Evolutionary conservation across 1,139 yeast species (phyloP).

Genomic region (Geotrichum fermentans): DNA sequence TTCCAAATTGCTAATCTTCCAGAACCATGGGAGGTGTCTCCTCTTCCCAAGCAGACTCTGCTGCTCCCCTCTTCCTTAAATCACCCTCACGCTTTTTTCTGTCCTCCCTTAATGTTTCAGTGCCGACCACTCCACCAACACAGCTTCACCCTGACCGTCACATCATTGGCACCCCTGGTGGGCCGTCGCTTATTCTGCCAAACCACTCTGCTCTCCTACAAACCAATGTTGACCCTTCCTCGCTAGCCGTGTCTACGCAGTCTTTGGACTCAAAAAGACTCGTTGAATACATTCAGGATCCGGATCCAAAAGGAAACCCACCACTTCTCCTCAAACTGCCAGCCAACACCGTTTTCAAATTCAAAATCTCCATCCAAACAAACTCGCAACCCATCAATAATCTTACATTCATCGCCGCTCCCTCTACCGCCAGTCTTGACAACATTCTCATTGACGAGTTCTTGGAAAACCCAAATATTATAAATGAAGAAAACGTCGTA

Average conservation of each 20-base stretch:
- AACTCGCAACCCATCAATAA: constrained; percentile 25
- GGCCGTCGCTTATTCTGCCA: constrained; percentile 18
- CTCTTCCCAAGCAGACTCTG: constrained; percentile 26
- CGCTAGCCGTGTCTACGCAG: constrained; percentile 10
- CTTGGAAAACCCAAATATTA: constrained; percentile 41
- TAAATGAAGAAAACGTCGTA: constrained; percentile 39
- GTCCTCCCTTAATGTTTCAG: constrained; percentile 19
- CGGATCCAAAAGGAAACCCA: constrained; percentile 16
- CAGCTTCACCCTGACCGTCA: constrained; percentile 17
- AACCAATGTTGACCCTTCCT: constrained; percentile 10
- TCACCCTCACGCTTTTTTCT: constrained; percentile 27
- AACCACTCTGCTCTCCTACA: constrained; percentile 13
- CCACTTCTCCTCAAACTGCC: constrained; percentile 19
- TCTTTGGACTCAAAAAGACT: constrained; percentile 17
- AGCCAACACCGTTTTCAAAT: constrained; percentile 22
- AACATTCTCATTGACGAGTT: constrained; percentile 38
- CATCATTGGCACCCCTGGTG: constrained; percentile 19
- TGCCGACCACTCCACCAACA: constrained; percentile 9
- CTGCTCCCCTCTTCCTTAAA: constrained; percentile 25
- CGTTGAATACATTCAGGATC: constrained; percentile 24
- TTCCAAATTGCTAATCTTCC: background rate
- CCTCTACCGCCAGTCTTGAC: constrained; percentile 32
- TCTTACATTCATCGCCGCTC: constrained; percentile 37
- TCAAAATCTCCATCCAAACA: constrained; percentile 23
- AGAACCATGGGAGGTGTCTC: constrained; percentile 29